Evolutionary conservation across 2,329 filamentous ascomycete genomes (phyloP), one percentile per base, ranked within the genome.

Genomic region (Cytospora piceae): DNA sequence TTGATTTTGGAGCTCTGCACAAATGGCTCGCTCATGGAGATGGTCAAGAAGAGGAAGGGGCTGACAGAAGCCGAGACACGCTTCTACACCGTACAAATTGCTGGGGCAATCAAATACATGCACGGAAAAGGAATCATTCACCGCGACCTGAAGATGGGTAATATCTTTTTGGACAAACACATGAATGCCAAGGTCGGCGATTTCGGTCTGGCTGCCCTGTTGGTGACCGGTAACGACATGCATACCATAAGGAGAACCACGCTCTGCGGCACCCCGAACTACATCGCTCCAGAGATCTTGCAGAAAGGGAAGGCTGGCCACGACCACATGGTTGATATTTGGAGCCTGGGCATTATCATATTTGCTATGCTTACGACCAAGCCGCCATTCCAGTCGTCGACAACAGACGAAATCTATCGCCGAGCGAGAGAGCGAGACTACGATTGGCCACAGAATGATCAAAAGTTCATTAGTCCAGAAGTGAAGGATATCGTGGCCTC

Each of bases 111-210:
- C 78, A 98, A 98, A 78, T 99, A 99, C 75, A 91, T 99, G 82
- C 96, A 99, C 77, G 89, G 89, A 73, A 91, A 96, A 75, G 95
- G 94, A 70, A 96, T 99, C 68, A 97, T 98, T 58, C 95, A 99
- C 78, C 88, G 95, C 58, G 95, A 99, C 77, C 79, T 99, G 72
- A 99, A 99, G 79, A 98, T 97, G 83, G 96, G 95, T 58, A 99
- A 99, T 76, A 90, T 99, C 71, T 99, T 99, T 73, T 83, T 99
- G 61, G 95, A 99, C 76, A 87, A 87, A 62, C 84, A 93, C 71
- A 97, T 99, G 94, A 96, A 99, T 74, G 90, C 97, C 72, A 99
- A 99, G 77, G 93, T 99, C 72, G 95, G 95, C 54, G 95, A 99
- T 77, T 99, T 99, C 79, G 95, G 95, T 3, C 83, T 99, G 63